Evolutionary conservation across 2,329 filamentous ascomycete genomes (phyloP).

Genomic region (Ophiocordyceps sinensis): DNA sequence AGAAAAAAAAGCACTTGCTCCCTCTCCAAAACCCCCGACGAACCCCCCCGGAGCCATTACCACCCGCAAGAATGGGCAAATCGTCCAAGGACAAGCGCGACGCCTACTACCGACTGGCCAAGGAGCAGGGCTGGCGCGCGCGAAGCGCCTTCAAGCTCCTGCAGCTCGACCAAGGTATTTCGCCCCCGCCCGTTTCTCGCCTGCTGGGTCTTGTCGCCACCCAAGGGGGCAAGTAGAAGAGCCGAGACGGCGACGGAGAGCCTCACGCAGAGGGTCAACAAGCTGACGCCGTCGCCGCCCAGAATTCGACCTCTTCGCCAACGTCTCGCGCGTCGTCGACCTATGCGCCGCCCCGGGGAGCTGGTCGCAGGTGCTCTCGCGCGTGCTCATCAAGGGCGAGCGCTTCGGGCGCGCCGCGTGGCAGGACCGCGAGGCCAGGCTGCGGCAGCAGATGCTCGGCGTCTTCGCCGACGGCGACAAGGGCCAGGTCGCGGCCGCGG

Average conservation of each 20-base stretch:
- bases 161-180: constrained; percentile 67
- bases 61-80: constrained; percentile 57
- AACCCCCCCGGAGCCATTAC: not conserved
- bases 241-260: too few relatives aligned
- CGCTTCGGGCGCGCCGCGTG: constrained; percentile 75
- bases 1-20: too few relatives aligned
- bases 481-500: too few relatives aligned
- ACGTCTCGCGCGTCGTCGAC: constrained; percentile 86
- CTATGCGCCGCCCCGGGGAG: constrained; percentile 90
- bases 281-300: constrained; percentile 8
- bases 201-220: too few relatives aligned
- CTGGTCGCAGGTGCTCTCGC: constrained; percentile 93
- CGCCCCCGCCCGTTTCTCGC: too few relatives aligned
- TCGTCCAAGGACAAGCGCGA: constrained; percentile 98
- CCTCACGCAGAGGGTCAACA: too few relatives aligned
- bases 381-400: constrained; percentile 86
- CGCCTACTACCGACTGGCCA: constrained; percentile 92
- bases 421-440: constrained; percentile 65
- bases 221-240: too few relatives aligned
- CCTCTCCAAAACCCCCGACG: not conserved
- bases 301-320: constrained; percentile 89
- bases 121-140: constrained; percentile 97
- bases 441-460: constrained; percentile 46
- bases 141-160: constrained; percentile 94
- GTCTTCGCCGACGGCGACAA: constrained; percentile 22